phyloP scores from a whole-genome alignment of 2,329 filamentous ascomycete genomes.

The Nemania sp. region DNA sequence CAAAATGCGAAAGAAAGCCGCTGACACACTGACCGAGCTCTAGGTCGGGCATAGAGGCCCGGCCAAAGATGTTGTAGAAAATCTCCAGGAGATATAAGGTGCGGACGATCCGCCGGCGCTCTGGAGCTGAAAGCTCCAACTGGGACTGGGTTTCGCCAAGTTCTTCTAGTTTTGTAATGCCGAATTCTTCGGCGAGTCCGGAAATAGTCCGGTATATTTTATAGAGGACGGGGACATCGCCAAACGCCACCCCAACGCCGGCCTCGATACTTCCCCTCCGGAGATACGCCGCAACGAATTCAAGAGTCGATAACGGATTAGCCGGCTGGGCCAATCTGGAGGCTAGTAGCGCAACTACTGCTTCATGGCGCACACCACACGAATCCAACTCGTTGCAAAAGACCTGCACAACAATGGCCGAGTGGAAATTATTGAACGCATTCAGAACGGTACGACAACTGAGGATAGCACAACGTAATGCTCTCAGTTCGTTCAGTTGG shows the following conservation, averaged over 20 bases:
- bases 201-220: conserved; percentile 9
- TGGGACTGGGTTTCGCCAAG: conserved; percentile 5
- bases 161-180: conserved; percentile 6
- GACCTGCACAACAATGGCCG: conserved; percentile 7
- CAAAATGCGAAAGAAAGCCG: conserved; percentile 17
- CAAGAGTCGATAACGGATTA: conserved; percentile 5
- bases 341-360: conserved; percentile 14
- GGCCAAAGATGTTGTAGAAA: conserved; percentile 15
- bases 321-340: conserved; percentile 14
- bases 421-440: too few species aligned
- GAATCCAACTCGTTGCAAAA: conserved; percentile 19
- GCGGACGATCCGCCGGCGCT: conserved; percentile 17
- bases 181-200: conserved; percentile 8
- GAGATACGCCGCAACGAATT: conserved; percentile 11
- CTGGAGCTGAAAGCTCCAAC: conserved; percentile 10
- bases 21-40: conserved; percentile 13
- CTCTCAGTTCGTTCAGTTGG: too few species aligned
- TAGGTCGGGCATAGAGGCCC: conserved; percentile 4
- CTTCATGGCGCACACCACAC: conserved; percentile 20
- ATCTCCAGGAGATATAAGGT: conserved; percentile 17
- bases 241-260: conserved; percentile 9
- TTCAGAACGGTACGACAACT: too few species aligned
- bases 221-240: conserved; percentile 10
- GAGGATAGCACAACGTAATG: too few species aligned
- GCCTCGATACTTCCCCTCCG: conserved; percentile 10